Percentiles rank a stretch among this genome's conserved stretches.
Evolutionary conservation across 108 stramenopile species (phyloP).

Genomic region (Conticribra guillardii): DNA sequence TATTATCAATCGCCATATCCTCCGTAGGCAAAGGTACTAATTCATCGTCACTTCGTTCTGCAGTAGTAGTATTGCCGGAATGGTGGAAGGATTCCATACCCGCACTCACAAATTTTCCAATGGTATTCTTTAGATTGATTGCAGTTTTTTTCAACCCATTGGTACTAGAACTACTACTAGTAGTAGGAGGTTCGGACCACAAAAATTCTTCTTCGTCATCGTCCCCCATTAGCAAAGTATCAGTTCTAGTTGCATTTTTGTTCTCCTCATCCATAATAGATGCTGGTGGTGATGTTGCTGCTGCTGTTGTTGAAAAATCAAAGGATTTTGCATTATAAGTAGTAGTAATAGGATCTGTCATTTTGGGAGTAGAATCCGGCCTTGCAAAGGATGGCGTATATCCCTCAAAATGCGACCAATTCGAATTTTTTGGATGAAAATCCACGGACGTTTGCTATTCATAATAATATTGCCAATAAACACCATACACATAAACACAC

Average conservation of each 20-base stretch:
- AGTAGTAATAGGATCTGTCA: neutral
- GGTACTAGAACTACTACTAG: neutral
- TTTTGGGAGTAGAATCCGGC: neutral
- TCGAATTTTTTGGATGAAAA: slow-evolving; percentile 70
- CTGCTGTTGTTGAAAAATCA: too few relatives aligned
- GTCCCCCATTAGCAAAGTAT: neutral
- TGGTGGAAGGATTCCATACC: neutral
- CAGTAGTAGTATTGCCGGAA: neutral
- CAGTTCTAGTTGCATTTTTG: too few relatives aligned
- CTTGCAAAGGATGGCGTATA: slow-evolving; percentile 28
- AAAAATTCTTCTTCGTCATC: slow-evolving; percentile 30
- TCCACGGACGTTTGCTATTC: slow-evolving; percentile 36
- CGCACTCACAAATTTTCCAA: neutral
- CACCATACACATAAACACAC: neutral
- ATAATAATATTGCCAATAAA: neutral
- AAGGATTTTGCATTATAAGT: neutral
- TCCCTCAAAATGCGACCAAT: slow-evolving; percentile 71
- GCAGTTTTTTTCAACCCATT: neutral
- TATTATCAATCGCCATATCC: neutral
- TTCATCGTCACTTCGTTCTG: neutral
- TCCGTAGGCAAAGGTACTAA: neutral
- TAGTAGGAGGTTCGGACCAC: slow-evolving; percentile 29
- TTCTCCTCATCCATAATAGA: neutral
- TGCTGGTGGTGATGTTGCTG: neutral
- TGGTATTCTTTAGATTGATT: neutral